Percentiles rank a stretch among this genome's conserved stretches.
Evolutionary conservation across 176 grass and related monocot genomes (phyloP).

Genomic region (Musa troglodytarum): DNA sequence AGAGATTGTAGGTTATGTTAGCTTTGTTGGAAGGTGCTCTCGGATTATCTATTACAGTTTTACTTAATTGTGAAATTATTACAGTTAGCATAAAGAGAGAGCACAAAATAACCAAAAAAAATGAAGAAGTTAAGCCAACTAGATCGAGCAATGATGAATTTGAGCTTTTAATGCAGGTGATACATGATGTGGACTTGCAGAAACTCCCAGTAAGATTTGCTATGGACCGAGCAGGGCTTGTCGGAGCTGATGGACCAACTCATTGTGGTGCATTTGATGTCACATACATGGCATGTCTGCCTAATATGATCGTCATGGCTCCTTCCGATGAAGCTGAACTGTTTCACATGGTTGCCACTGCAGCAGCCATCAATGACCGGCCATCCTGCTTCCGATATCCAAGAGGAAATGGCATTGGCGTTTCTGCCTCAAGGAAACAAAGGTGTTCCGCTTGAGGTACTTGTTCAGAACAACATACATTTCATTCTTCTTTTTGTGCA

Average conservation of each 20-base stretch:
- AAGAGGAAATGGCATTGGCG: slow-evolving; percentile 77
- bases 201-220: slow-evolving; percentile 91
- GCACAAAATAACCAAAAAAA: too few species aligned
- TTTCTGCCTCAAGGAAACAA: slow-evolving; percentile 74
- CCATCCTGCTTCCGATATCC: slow-evolving; percentile 88
- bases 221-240: slow-evolving; percentile 87
- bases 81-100: too few species aligned
- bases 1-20: too few species aligned
- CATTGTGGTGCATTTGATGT: slow-evolving; percentile 91
- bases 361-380: slow-evolving; percentile 80
- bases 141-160: not conserved
- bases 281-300: slow-evolving; percentile 92
- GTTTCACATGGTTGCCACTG: slow-evolving; percentile 93
- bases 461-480: not conserved
- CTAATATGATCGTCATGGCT: slow-evolving; percentile 98
- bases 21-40: too few species aligned
- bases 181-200: slow-evolving; percentile 94
- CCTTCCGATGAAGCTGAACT: slow-evolving; percentile 92
- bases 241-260: slow-evolving; percentile 87
- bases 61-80: too few species aligned
- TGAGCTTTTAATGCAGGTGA: slow-evolving; percentile 29
- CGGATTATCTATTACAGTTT: too few species aligned
- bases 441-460: slow-evolving; percentile 71
- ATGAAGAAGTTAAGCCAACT: too few species aligned
- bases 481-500: not conserved